Base-by-base conservation (phyloP, 371 early-diverging fungal genomes). In the Mucor indicus region DNA sequence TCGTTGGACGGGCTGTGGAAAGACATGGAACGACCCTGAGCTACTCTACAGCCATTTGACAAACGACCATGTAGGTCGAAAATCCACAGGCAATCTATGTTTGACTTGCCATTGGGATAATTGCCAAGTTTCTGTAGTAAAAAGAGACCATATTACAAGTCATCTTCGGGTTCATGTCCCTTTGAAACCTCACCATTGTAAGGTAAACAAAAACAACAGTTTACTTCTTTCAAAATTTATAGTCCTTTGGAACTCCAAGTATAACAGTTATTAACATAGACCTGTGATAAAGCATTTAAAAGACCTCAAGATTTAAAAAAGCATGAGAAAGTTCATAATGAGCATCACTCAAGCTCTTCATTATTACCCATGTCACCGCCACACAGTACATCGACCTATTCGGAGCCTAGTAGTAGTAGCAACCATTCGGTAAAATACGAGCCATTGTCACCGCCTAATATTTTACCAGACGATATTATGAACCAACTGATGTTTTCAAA, bases 71-170 rank as follows among this genome's bases (percentile, higher is more conserved):
- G 84, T 96, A 30, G 96, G 96, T 13, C 77, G 94, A 53, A 92
- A 92, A 62, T 77, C 86, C 1, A 86, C 86, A n/a, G 83, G 88
- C 57, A 95, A 92, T 62, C 78, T 95, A 21, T 91, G 91, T 50
- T 79, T 95, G 17, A 77, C 75, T 38, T 96, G 96, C 64, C 80
- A 82, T 43, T 96, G 96, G 96, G 86, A 84, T 17, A 81, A 76
- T 38, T 95, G 97, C 68, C 66, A 70, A 27, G 80, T 84, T 25
- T 67, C 72, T 20, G 83, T 86, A 15, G 64, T 77, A 25, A 96
- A 95, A 72, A 74, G 97, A 56, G 96, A 96, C 70, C 97, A 96
- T 62, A 88, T 95, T 50, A 95, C 94, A 15, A 89, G 90, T 16
- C 96, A 96, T 62, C 64, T 95, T 48, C 76, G 93, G 50, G 88